A percentile compares a stretch with the other conserved stretches of the same genome.
Conservation (phyloP, 129 eudicot genomes). For the Pulicaria dysenterica region DNA sequence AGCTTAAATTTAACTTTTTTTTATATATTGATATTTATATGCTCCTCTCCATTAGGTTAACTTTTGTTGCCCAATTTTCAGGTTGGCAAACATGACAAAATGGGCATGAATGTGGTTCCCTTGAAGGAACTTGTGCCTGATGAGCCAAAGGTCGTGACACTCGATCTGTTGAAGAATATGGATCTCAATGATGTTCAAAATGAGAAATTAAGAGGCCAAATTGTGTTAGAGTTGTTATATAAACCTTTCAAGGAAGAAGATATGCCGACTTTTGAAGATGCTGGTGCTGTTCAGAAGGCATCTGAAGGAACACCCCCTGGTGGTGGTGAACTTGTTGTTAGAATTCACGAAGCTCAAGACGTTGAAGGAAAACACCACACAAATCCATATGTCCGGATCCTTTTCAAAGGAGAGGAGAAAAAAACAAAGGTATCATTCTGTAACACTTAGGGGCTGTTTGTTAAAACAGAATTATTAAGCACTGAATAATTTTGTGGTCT, state of each 20-base stretch:
- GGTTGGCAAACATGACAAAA: slow-evolving; percentile 92
- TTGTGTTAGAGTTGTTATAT: slow-evolving; percentile 68
- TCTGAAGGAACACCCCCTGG: slow-evolving; percentile 90
- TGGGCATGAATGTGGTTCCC: slow-evolving; percentile 86
- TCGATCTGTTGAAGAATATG: slow-evolving; percentile 78
- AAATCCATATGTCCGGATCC: slow-evolving; percentile 75
- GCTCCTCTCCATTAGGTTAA: neutral
- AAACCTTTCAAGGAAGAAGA: slow-evolving; percentile 91
- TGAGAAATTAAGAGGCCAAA: slow-evolving; percentile 86
- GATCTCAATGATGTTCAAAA: slow-evolving; percentile 72
- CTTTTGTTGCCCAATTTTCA: slow-evolving; percentile 18
- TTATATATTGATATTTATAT: neutral
- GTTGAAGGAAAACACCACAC: slow-evolving; percentile 97
- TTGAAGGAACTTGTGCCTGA: slow-evolving; percentile 74
- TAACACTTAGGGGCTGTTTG: too few relatives aligned
- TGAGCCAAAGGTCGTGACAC: slow-evolving; percentile 66
- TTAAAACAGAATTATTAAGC: too few relatives aligned
- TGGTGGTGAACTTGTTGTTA: slow-evolving; percentile 82
- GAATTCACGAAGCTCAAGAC: slow-evolving; percentile 88
- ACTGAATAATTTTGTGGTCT: too few relatives aligned
- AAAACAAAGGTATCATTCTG: slow-evolving; percentile 69
- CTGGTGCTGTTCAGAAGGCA: slow-evolving; percentile 60
- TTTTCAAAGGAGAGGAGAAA: slow-evolving; percentile 85
- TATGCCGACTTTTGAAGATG: slow-evolving; percentile 50
- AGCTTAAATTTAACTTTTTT: neutral